Percentiles rank a stretch among this genome's conserved stretches.
Evolutionary conservation across 495 filamentous ascomycete species (phyloP).

Genomic region (Annulohypoxylon nitens): DNA sequence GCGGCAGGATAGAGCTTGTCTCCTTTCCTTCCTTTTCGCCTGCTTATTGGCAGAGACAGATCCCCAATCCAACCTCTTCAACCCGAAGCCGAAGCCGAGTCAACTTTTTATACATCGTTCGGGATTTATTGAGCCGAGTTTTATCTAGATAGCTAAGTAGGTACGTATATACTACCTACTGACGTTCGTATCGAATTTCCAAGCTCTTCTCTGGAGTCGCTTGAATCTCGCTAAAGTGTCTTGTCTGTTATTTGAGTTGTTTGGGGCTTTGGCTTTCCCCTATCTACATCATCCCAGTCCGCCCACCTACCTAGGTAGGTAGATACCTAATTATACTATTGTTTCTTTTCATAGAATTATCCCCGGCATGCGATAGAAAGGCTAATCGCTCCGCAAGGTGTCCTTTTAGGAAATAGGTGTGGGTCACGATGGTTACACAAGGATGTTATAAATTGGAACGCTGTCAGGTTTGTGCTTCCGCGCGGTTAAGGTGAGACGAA

Average conservation of each 20-base stretch:
- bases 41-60: background rate
- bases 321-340: no score
- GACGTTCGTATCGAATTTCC: background rate
- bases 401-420: slow-evolving; percentile 20
- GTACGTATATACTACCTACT: background rate
- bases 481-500: slow-evolving; percentile 16
- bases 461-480: background rate
- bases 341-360: slow-evolving; percentile 10
- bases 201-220: background rate
- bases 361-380: background rate
- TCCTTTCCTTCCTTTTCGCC: background rate
- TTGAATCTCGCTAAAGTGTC: slow-evolving; percentile 1
- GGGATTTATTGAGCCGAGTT: background rate
- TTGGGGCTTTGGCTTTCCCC: background rate
- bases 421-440: background rate
- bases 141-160: background rate
- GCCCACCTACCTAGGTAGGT: no score
- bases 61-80: background rate
- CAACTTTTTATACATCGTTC: no score
- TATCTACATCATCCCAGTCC: background rate
- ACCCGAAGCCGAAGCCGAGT: background rate
- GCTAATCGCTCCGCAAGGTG: background rate
- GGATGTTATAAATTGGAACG: background rate
- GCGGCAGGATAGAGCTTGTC: background rate
- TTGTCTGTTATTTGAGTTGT: background rate